Evolutionary conservation across 2,329 filamentous ascomycete genomes (phyloP).

Genomic region (Colletotrichum orbiculare): DNA sequence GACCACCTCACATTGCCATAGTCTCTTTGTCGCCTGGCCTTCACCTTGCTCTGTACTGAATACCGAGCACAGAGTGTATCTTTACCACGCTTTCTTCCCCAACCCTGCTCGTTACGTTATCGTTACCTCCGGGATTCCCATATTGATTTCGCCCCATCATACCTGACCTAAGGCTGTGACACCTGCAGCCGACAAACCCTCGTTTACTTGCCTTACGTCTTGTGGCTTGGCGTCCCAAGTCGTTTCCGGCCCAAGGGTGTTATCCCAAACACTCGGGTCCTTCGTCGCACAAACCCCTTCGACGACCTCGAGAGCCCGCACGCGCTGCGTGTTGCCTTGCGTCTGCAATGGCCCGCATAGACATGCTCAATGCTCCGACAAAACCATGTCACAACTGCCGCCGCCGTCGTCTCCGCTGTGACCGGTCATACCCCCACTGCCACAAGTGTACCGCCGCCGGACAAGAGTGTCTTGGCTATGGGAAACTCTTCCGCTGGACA

Average conservation of each 20-base stretch:
- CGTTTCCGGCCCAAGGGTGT: background rate
- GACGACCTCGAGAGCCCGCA: conserved; percentile 14
- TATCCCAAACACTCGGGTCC: background rate
- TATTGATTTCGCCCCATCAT: conserved; percentile 1
- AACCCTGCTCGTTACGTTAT: conserved; percentile 17
- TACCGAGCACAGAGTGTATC: background rate
- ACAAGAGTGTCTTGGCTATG: conserved; percentile 64
- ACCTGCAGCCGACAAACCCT: background rate
- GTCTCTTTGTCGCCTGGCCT: background rate
- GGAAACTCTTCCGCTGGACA: conserved; percentile 64
- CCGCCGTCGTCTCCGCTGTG: conserved; percentile 63
- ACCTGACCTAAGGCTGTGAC: conserved; percentile 5
- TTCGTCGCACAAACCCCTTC: too few relatives aligned
- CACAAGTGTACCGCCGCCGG: conserved; percentile 61
- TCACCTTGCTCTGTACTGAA: background rate
- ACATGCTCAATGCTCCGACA: conserved; percentile 35
- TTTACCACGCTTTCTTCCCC: background rate
- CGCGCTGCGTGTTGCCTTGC: background rate
- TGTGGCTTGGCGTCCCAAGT: background rate
- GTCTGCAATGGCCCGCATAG: conserved; percentile 29
- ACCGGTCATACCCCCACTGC: conserved; percentile 62
- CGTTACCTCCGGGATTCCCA: conserved; percentile 14
- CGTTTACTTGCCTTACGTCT: background rate
- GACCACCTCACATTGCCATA: conserved; percentile 3
- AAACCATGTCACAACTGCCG: conserved; percentile 64